Evolutionary conservation across 768 basidiomycete genomes (phyloP).

Genomic region (Mycena floridula): DNA sequence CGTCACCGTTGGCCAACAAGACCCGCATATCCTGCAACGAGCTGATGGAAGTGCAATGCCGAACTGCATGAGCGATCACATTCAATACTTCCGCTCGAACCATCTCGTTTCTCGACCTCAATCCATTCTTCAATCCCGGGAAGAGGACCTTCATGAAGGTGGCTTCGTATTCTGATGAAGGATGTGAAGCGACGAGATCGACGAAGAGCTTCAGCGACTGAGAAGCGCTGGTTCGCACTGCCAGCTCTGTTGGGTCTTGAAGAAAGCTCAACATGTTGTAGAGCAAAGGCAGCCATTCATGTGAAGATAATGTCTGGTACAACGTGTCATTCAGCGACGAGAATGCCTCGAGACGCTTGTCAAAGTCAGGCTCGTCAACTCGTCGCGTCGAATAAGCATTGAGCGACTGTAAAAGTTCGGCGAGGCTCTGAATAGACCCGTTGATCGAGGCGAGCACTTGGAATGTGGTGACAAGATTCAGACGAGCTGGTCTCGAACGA

Average conservation of each 20-base stretch:
- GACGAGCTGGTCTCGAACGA: constrained; percentile 64
- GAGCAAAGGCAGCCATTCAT: constrained; percentile 77
- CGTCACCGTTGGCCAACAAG: constrained; percentile 80
- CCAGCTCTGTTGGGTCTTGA: constrained; percentile 85
- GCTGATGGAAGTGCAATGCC: constrained; percentile 50
- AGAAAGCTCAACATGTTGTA: constrained; percentile 82
- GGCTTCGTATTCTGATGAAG: constrained; percentile 38
- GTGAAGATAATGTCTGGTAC: constrained; percentile 40
- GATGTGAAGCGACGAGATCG: constrained; percentile 42
- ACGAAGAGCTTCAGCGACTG: constrained; percentile 74
- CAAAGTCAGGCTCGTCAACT: constrained; percentile 90
- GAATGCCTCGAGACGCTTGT: constrained; percentile 75
- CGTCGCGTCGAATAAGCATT: constrained; percentile 84
- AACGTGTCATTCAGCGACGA: constrained; percentile 62
- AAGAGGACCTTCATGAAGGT: constrained; percentile 62
- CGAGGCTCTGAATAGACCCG: constrained; percentile 37
- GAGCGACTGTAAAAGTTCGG: constrained; percentile 55
- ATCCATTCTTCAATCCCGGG: constrained; percentile 72
- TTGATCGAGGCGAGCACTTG: constrained; percentile 40
- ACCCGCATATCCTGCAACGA: constrained; percentile 74
- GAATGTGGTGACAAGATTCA: constrained; percentile 64
- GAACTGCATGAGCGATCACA: constrained; percentile 72
- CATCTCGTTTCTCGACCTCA: constrained; percentile 77
- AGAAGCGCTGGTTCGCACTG: constrained; percentile 78
- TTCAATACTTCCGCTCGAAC: constrained; percentile 81